phyloP scores from a whole-genome alignment of 768 basidiomycete species.

The Kwoniella dendrophila region DNA sequence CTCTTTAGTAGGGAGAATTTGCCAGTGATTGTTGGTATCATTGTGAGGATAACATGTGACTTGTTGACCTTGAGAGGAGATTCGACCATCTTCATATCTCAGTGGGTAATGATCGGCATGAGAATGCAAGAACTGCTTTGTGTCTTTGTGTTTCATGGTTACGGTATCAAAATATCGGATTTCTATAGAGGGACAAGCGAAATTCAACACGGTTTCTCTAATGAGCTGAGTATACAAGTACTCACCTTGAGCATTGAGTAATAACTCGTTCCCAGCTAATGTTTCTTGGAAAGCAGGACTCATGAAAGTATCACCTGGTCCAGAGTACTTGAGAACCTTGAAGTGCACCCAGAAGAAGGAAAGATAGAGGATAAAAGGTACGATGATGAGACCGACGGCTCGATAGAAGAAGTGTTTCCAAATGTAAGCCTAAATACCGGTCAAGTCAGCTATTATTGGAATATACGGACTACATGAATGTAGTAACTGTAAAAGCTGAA shows the following conservation, averaged over 20 bases:
- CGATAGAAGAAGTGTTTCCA: constrained; percentile 85
- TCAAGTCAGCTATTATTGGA: not conserved
- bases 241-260: constrained; percentile 87
- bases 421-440: constrained; percentile 71
- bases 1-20: constrained; percentile 90
- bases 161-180: constrained; percentile 89
- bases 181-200: constrained; percentile 61
- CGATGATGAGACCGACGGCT: constrained; percentile 75
- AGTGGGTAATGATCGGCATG: constrained; percentile 88
- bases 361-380: constrained; percentile 89
- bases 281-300: constrained; percentile 98
- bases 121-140: constrained; percentile 91
- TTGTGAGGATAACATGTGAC: constrained; percentile 94
- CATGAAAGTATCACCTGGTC: constrained; percentile 95
- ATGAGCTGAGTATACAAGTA: not conserved
- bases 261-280: constrained; percentile 82
- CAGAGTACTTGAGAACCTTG: constrained; percentile 79
- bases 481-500: constrained; percentile 5
- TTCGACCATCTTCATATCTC: constrained; percentile 90
- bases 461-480: not conserved
- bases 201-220: no score
- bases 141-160: constrained; percentile 85
- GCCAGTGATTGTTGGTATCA: constrained; percentile 94
- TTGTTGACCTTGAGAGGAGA: constrained; percentile 96
- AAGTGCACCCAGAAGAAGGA: constrained; percentile 97